A percentile compares a stretch with the other conserved stretches of the same genome.
Conservation (phyloP, 2,329 filamentous ascomycete genomes). For the Phyllosticta ampelicida region DNA sequence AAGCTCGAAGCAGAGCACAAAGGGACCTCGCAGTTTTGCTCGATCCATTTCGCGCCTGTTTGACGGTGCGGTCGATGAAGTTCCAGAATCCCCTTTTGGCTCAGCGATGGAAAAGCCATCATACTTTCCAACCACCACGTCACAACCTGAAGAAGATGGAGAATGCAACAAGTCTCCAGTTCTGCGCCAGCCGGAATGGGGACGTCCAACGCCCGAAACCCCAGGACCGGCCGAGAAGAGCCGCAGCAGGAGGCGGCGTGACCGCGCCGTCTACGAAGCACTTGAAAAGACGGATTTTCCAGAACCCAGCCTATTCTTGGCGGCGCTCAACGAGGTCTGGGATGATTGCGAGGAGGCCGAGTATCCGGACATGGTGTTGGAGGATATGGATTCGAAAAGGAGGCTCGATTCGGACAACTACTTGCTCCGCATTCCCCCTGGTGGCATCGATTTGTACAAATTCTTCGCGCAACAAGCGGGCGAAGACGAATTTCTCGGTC, state of each 20-base stretch:
- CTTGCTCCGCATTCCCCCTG: constrained; percentile 1
- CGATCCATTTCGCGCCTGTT: constrained; percentile 1
- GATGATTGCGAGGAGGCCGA: constrained; percentile 1
- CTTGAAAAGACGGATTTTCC: neutral
- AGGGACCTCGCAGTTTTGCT: neutral
- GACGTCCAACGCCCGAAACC: neutral
- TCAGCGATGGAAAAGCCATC: neutral
- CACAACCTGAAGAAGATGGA: neutral
- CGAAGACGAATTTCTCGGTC: neutral
- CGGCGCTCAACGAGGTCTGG: constrained; percentile 6
- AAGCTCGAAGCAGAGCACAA: neutral
- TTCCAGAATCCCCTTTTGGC: constrained; percentile 5
- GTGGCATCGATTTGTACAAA: constrained; percentile 1
- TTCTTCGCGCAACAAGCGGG: constrained; percentile 1
- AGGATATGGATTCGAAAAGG: neutral
- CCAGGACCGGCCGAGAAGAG: neutral
- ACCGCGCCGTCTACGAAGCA: constrained; percentile 6
- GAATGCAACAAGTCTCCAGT: neutral
- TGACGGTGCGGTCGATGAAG: constrained; percentile 1
- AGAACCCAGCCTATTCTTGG: neutral
- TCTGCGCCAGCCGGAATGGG: constrained; percentile 2
- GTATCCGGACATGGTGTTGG: constrained; percentile 10
- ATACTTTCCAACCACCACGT: neutral
- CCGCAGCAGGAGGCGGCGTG: neutral
- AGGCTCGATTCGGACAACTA: constrained; percentile 2